A percentile compares a stretch with the other conserved stretches of the same genome.
Conservation (phyloP, 805 yeast species). For the Candida coquimbonensis region DNA sequence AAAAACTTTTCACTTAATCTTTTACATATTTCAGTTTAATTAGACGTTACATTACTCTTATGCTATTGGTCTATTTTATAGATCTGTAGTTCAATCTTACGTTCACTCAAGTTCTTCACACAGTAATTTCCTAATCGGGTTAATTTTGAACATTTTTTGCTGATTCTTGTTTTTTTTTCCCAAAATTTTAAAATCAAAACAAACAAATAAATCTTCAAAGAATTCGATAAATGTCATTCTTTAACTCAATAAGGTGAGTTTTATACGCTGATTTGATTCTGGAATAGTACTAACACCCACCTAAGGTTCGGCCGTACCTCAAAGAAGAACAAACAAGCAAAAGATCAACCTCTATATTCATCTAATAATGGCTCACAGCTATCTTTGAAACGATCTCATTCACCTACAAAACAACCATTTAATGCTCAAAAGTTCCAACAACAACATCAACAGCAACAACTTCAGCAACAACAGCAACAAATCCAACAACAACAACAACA, state of each 20-base stretch:
- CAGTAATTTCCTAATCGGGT: not conserved
- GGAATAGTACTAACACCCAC: constrained; percentile 11
- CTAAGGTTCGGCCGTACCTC: constrained; percentile 48
- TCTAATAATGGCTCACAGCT: constrained; percentile 40
- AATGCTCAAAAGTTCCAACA: constrained; percentile 22
- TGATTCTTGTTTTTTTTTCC: not conserved
- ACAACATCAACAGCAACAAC: constrained; percentile 11
- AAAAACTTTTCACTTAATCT: too few species aligned
- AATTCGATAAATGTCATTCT: constrained; percentile 29
- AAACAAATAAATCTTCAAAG: not conserved
- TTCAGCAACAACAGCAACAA: constrained; percentile 11
- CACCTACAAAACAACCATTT: constrained; percentile 26
- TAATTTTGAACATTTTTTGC: not conserved
- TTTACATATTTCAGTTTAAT: too few species aligned
- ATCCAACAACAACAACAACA: constrained; percentile 11
- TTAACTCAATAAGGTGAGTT: constrained; percentile 27
- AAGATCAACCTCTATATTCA: constrained; percentile 26
- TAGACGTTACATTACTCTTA: too few species aligned
- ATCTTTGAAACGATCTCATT: constrained; percentile 40
- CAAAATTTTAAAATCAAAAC: not conserved
- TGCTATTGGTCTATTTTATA: too few species aligned
- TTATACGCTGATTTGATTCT: not conserved
- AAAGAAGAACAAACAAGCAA: constrained; percentile 36
- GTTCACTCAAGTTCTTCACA: too few species aligned
- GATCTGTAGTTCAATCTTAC: too few species aligned